Evolutionary conservation across 2,329 filamentous ascomycete genomes (phyloP).

Genomic region (Taxawa tesnikishii): DNA sequence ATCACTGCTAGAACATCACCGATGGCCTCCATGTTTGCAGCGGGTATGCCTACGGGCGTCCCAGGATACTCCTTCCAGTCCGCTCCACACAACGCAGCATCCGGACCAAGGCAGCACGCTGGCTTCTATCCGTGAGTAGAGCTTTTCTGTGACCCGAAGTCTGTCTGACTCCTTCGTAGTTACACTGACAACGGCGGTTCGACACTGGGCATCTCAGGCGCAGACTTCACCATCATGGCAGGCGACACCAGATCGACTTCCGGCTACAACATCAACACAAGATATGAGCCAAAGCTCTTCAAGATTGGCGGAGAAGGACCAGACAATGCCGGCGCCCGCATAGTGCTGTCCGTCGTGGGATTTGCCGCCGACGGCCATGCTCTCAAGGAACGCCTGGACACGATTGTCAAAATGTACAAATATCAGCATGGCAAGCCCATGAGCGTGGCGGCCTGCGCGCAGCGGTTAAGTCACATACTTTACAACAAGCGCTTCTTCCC

Average conservation of each 20-base stretch:
- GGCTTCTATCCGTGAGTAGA: conserved; percentile 76
- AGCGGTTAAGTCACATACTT: conserved; percentile 86
- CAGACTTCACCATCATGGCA: conserved; percentile 90
- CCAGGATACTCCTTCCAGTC: conserved; percentile 48
- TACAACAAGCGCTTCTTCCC: conserved; percentile 98
- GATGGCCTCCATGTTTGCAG: conserved; percentile 45
- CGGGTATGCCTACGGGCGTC: conserved; percentile 37
- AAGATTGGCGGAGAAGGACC: conserved; percentile 86
- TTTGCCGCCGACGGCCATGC: conserved; percentile 93
- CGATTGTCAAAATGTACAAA: conserved; percentile 96
- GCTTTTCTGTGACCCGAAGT: neutral
- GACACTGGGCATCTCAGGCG: conserved; percentile 86
- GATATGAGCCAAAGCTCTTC: conserved; percentile 91
- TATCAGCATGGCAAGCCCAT: conserved; percentile 97
- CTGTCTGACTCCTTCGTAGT: conserved; percentile 30
- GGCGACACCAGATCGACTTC: conserved; percentile 93
- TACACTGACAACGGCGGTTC: conserved; percentile 98
- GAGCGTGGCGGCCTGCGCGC: conserved; percentile 85
- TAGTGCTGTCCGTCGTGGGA: conserved; percentile 87
- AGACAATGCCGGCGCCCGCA: conserved; percentile 70
- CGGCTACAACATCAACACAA: conserved; percentile 98
- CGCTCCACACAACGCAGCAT: conserved; percentile 33
- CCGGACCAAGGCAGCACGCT: conserved; percentile 49
- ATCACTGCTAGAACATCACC: conserved; percentile 10
- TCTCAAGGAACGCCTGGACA: conserved; percentile 84